Conservation (phyloP, 2,329 filamentous ascomycete species). For the Sarocladium kiliense region DNA sequence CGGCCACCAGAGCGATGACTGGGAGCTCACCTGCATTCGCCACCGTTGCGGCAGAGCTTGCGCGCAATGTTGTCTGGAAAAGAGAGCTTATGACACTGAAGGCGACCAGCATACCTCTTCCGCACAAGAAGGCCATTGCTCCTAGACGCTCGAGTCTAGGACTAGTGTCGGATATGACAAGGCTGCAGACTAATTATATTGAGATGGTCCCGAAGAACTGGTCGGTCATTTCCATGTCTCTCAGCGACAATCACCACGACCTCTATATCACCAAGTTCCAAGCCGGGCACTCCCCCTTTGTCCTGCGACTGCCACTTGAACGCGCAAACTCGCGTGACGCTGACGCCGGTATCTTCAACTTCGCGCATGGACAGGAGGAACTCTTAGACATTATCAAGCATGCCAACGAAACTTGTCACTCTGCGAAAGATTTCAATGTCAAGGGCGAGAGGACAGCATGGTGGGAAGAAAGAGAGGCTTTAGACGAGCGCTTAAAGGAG, state of each 20-base stretch:
- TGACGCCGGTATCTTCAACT: conserved; percentile 75
- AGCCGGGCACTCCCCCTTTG: conserved; percentile 70
- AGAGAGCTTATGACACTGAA: conserved; percentile 58
- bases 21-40: conserved; percentile 34
- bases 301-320: conserved; percentile 79
- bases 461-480: conserved; percentile 80
- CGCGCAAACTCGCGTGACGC: conserved; percentile 75
- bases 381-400: conserved; percentile 75
- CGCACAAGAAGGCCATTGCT: conserved; percentile 13
- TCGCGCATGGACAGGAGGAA: conserved; percentile 72
- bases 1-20: conserved; percentile 22
- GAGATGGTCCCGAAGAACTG: conserved; percentile 79
- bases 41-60: conserved; percentile 62
- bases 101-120: conserved; percentile 21
- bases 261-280: conserved; percentile 85
- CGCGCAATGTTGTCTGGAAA: conserved; percentile 62
- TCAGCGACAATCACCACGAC: conserved; percentile 79
- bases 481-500: conserved; percentile 72
- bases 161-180: conserved; percentile 45
- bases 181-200: conserved; percentile 75
- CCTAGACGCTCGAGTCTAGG: conserved; percentile 39
- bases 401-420: conserved; percentile 80
- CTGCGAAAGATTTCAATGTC: conserved; percentile 61
- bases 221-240: conserved; percentile 79
- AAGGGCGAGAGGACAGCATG: conserved; percentile 76